Conservation (phyloP, 2,329 filamentous ascomycete genomes). For the Fusarium hainanense region DNA sequence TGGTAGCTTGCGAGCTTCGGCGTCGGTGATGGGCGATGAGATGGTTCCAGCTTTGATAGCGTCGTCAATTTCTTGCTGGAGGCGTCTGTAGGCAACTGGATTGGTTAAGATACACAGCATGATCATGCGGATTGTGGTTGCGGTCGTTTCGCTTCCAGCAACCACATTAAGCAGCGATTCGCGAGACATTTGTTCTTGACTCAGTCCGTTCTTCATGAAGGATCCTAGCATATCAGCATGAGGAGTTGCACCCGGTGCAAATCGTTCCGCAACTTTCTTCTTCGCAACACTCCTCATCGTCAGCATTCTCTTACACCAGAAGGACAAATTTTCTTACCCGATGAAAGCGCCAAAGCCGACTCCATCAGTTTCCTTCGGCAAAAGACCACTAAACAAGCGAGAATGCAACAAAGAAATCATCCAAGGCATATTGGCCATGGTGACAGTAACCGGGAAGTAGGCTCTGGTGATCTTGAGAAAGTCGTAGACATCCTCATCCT, state of each 20-base stretch:
- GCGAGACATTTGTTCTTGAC: conserved; percentile 48
- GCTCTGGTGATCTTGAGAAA: conserved; percentile 48
- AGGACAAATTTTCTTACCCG: neutral
- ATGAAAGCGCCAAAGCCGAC: conserved; percentile 36
- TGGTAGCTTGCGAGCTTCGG: conserved; percentile 54
- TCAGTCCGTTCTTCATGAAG: conserved; percentile 54
- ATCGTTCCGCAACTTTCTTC: conserved; percentile 6
- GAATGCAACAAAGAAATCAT: conserved; percentile 5
- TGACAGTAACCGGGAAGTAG: conserved; percentile 5
- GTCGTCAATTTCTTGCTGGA: conserved; percentile 62
- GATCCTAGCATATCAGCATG: conserved; percentile 55
- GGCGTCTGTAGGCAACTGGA: conserved; percentile 57
- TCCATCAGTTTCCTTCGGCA: conserved; percentile 50
- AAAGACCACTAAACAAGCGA: conserved; percentile 40
- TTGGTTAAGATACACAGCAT: conserved; percentile 64
- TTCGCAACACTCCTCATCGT: conserved; percentile 33
- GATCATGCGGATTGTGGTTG: conserved; percentile 56
- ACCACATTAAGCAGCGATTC: conserved; percentile 51
- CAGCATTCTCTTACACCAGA: conserved; percentile 40
- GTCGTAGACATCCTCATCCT: conserved; percentile 57
- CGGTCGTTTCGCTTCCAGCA: conserved; percentile 54
- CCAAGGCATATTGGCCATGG: conserved; percentile 6
- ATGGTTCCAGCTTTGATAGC: conserved; percentile 55
- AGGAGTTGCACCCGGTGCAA: neutral
- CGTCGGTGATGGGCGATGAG: conserved; percentile 37